These are phyloP conservation scores for Coemansia sp. DNA, from an alignment of 192 early-diverging fungal species.

Conservation along the genomic window DNA sequence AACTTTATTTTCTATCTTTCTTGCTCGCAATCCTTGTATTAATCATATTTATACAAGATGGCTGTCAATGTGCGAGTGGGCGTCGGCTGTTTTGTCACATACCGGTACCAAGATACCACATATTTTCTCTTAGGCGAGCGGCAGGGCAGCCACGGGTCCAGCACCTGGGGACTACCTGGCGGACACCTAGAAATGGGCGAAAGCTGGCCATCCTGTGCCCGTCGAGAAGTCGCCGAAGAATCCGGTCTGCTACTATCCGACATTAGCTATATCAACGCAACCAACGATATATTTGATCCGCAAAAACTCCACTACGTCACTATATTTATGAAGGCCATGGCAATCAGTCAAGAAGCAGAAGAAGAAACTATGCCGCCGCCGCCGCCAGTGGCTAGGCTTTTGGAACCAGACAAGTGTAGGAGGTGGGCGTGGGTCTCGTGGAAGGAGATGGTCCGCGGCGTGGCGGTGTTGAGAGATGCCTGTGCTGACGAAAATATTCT, in stretches of 20 bases:
- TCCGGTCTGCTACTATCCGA: not conserved
- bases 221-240: constrained; percentile 19
- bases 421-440: constrained; percentile 21
- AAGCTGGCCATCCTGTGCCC: constrained; percentile 10
- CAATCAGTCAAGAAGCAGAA: not conserved
- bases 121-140: constrained; percentile 21
- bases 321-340: constrained; percentile 1
- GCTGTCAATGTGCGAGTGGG: constrained; percentile 10
- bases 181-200: constrained; percentile 26
- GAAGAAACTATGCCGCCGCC: not conserved
- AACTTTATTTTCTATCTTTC: too few species aligned
- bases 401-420: constrained; percentile 26
- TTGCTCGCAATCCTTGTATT: too few species aligned
- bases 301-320: constrained; percentile 12
- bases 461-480: constrained; percentile 12
- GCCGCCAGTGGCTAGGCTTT: constrained; percentile 6
- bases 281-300: constrained; percentile 13
- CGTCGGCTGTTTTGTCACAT: constrained; percentile 37
- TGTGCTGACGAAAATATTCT: not conserved
- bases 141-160: constrained; percentile 17
- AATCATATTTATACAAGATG: not conserved
- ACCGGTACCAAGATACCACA: constrained; percentile 14
- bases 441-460: constrained; percentile 2
- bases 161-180: constrained; percentile 20
- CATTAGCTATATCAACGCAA: not conserved